Percentiles rank a stretch among this genome's conserved stretches.
Evolutionary conservation across 2,329 filamentous ascomycete genomes (phyloP).

Genomic region (Alternaria triticina): DNA sequence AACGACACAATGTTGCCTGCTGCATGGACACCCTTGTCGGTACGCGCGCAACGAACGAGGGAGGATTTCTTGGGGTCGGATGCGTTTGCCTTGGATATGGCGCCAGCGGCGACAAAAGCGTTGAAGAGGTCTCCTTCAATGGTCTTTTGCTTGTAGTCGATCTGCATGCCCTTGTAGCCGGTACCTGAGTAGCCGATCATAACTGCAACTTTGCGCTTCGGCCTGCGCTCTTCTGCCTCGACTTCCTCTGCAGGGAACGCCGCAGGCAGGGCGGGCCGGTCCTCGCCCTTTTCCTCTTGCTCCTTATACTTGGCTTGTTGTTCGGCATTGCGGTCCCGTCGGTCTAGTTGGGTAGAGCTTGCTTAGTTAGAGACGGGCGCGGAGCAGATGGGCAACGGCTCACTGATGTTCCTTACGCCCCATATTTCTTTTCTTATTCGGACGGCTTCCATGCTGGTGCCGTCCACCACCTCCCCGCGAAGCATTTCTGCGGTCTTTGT

Average conservation of each 20-base stretch:
- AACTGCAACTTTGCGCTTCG: constrained; percentile 96
- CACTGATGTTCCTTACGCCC: constrained; percentile 71
- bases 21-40: constrained; percentile 96
- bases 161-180: constrained; percentile 97
- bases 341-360: constrained; percentile 55
- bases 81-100: constrained; percentile 96
- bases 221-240: constrained; percentile 80
- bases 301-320: constrained; percentile 50
- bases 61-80: constrained; percentile 96
- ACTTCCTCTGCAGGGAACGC: constrained; percentile 81
- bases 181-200: constrained; percentile 95
- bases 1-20: constrained; percentile 94
- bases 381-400: constrained; percentile 28
- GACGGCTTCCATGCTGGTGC: constrained; percentile 48
- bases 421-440: constrained; percentile 69
- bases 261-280: constrained; percentile 60
- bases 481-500: constrained; percentile 30
- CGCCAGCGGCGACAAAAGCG: constrained; percentile 87
- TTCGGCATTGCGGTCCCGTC: constrained; percentile 52
- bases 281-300: constrained; percentile 44
- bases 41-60: constrained; percentile 89
- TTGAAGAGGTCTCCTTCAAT: constrained; percentile 96
- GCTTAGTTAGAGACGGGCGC: constrained; percentile 49
- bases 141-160: constrained; percentile 77
- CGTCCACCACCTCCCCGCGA: constrained; percentile 41